phyloP scores from a whole-genome alignment of 495 filamentous ascomycete genomes.

The Hypoxylon cercidicola region DNA sequence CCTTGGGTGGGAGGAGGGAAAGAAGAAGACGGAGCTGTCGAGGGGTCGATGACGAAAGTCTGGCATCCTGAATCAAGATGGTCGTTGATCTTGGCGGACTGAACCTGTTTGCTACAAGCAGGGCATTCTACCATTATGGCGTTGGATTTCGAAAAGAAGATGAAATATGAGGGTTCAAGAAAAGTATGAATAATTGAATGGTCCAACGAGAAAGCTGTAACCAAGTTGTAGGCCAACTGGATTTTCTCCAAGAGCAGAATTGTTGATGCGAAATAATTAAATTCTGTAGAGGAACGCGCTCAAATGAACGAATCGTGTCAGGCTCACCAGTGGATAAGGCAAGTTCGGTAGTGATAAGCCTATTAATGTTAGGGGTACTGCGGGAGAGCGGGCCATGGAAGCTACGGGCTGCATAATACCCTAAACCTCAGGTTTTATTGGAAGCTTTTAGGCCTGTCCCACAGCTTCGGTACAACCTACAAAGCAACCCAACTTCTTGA shows the following conservation, averaged over 20 bases:
- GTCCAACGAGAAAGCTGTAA: no score
- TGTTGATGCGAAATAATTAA: conserved; percentile 23
- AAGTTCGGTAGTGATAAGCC: no score
- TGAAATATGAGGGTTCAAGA: background rate
- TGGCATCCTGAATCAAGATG: conserved; percentile 91
- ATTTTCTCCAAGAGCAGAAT: conserved; percentile 9
- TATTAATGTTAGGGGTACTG: no score
- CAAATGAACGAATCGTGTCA: conserved; percentile 3
- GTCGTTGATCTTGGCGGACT: conserved; percentile 80
- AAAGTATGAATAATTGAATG: background rate
- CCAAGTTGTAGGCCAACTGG: background rate
- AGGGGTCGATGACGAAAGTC: conserved; percentile 63
- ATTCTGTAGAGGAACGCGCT: conserved; percentile 22
- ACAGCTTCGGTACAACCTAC: no score
- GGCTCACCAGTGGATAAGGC: no score
- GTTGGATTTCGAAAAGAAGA: conserved; percentile 1
- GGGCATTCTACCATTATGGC: conserved; percentile 83
- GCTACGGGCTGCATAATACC: no score
- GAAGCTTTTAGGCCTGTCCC: no score
- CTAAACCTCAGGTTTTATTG: no score
- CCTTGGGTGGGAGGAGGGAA: conserved; percentile 49
- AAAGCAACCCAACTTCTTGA: no score
- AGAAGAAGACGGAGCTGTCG: conserved; percentile 39
- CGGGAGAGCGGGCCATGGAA: no score
- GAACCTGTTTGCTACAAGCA: conserved; percentile 82